Evolutionary conservation across 495 filamentous ascomycete genomes (phyloP), one percentile per base, ranked within the genome.

Genomic region (Thermochaetoides thermophila): DNA sequence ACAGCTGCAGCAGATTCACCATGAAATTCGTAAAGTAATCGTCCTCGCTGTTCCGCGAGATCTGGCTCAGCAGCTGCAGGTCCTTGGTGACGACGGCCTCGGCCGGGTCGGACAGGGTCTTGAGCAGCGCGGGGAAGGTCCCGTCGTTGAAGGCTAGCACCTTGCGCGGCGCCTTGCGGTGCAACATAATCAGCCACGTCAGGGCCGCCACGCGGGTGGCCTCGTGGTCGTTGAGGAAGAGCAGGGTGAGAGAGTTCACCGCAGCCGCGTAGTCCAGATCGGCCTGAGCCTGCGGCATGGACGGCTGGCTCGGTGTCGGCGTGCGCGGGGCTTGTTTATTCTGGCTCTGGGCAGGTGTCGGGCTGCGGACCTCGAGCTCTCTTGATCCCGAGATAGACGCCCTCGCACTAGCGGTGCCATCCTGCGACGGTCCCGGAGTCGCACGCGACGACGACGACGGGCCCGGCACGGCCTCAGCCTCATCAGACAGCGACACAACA

Each of bases 11-110:
- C 3, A 99, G 64, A 44, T 87, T 91, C 31, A 94, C 82, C 91
- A 99, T 96, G 50, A 99, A 99, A 9, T 84, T 87, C 1, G 83
- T 78, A 51, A 99, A 96, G 56, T 96, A 95, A 46, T 82, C 78
- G 45, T 96, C 91, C 46, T 94, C 89, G 57, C 87, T 96, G 40
- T 94, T 91, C 33, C 76, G 73, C 4, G 87, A 94, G 20, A 99
- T 96, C 40, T 99, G 87, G 4, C 86, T 94, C 10, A 99, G 69
- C 10, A 99, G 69, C 46, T 94, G 84, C 10, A 99, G 60, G 50
- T 99, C 91, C 38, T 86, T 81, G 9, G 84, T 96, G 0, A 99
- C 91, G 26, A 99, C 91, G 11, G 84, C 78, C 51, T 99, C 91
- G 19, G 87, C 76, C 15, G 91, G 85, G 49, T 99, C 91, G 3